Percentiles rank a stretch among this genome's conserved stretches.
These are phyloP conservation scores for Neurospora pannonica DNA, from an alignment of 495 filamentous ascomycete genomes.

Conservation along the genomic window DNA sequence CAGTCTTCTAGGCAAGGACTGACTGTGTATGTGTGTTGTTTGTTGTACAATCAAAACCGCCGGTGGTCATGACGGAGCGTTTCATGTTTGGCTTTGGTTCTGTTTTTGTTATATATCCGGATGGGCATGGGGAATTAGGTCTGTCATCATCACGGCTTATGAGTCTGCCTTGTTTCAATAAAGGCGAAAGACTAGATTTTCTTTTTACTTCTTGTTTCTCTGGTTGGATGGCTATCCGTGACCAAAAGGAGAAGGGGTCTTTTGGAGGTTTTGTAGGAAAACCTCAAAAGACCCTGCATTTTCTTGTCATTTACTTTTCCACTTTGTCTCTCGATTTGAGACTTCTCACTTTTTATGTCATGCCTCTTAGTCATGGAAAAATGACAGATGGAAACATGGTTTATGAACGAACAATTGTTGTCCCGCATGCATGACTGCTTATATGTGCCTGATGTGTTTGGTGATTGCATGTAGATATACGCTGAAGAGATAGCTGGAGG, in stretches of 20 bases:
- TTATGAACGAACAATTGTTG: neutral
- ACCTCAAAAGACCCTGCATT: neutral
- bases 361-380: neutral
- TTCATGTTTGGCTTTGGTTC: slow-evolving; percentile 19
- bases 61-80: neutral
- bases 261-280: neutral
- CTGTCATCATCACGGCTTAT: slow-evolving; percentile 1
- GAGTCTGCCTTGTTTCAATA: neutral
- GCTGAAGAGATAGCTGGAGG: neutral
- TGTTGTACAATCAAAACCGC: slow-evolving; percentile 2
- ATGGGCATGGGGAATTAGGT: slow-evolving; percentile 1
- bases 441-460: neutral
- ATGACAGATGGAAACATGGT: neutral
- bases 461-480: no score
- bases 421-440: neutral
- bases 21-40: slow-evolving; percentile 27
- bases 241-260: neutral
- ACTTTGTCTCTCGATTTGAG: neutral
- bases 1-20: slow-evolving; percentile 24
- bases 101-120: slow-evolving; percentile 17
- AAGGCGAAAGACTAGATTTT: neutral
- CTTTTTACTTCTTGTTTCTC: neutral
- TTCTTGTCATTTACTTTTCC: neutral
- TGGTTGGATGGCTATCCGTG: neutral
- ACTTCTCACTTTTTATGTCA: neutral